These are phyloP conservation scores for Boletus rubroflammeus DNA, from an alignment of 768 basidiomycete species.

Conservation along the genomic window DNA sequence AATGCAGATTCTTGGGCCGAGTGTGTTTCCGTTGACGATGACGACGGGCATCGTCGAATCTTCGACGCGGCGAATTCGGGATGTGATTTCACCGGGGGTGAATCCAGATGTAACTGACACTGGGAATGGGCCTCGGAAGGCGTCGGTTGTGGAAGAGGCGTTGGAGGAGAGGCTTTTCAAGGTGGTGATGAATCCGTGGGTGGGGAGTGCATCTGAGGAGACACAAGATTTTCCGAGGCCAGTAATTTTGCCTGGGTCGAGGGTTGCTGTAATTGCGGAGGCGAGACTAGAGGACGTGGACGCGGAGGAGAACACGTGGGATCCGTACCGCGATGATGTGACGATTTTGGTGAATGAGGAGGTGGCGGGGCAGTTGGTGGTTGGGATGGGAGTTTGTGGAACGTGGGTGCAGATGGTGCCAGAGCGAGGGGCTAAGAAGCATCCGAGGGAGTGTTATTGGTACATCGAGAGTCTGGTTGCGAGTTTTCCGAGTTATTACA, in stretches of 20 bases:
- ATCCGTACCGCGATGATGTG: slow-evolving; percentile 32
- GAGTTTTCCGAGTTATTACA: slow-evolving; percentile 50
- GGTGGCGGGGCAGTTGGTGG: slow-evolving; percentile 10
- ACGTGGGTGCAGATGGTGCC: slow-evolving; percentile 35
- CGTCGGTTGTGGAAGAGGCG: slow-evolving; percentile 38
- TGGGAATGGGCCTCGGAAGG: neutral
- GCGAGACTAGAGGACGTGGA: neutral
- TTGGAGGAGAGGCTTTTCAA: slow-evolving; percentile 41
- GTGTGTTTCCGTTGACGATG: slow-evolving; percentile 55
- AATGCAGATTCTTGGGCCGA: slow-evolving; percentile 49
- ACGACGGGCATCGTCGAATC: slow-evolving; percentile 59
- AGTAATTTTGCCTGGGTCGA: slow-evolving; percentile 29
- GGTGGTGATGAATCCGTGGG: slow-evolving; percentile 55
- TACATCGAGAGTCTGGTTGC: slow-evolving; percentile 52
- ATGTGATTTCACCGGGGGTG: slow-evolving; percentile 37
- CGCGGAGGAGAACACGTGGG: slow-evolving; percentile 30
- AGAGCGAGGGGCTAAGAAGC: slow-evolving; percentile 1
- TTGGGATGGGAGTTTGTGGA: slow-evolving; percentile 34
- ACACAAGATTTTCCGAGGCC: slow-evolving; percentile 36
- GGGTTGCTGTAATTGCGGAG: slow-evolving; percentile 20
- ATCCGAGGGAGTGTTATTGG: slow-evolving; percentile 41
- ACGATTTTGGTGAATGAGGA: slow-evolving; percentile 27
- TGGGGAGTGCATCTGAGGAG: slow-evolving; percentile 27
- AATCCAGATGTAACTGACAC: neutral
- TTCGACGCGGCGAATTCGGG: slow-evolving; percentile 55